Conservation (phyloP, 2,329 filamentous ascomycete genomes). For the Penicillium thymicola region DNA sequence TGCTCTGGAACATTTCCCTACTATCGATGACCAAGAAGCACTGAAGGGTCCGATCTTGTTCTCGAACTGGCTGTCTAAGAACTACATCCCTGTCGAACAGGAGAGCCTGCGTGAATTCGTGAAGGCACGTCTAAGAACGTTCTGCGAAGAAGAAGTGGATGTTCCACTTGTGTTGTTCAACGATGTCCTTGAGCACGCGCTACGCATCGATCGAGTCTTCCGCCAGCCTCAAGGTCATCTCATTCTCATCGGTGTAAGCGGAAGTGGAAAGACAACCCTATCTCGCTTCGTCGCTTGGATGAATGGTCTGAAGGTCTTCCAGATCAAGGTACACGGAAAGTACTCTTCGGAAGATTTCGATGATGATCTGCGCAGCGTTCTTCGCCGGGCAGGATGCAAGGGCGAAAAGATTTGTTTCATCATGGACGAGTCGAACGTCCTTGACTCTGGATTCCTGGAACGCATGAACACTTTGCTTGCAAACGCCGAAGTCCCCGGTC, state of each 20-base stretch:
- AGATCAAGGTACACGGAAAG: slow-evolving; percentile 99
- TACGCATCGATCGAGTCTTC: slow-evolving; percentile 98
- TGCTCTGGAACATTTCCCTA: slow-evolving; percentile 88
- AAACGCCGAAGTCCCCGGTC: slow-evolving; percentile 97
- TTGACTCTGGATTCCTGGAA: slow-evolving; percentile 97
- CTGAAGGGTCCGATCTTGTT: slow-evolving; percentile 92
- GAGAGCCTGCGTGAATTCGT: slow-evolving; percentile 96
- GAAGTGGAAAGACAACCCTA: slow-evolving; percentile 95
- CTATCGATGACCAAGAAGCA: slow-evolving; percentile 85
- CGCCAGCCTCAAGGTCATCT: slow-evolving; percentile 96
- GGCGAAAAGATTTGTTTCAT: slow-evolving; percentile 99
- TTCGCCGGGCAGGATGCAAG: slow-evolving; percentile 92
- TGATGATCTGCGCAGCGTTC: slow-evolving; percentile 89
- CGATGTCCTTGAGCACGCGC: slow-evolving; percentile 94
- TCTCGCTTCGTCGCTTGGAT: slow-evolving; percentile 99
- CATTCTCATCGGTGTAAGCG: slow-evolving; percentile 97
- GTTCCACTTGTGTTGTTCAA: slow-evolving; percentile 99
- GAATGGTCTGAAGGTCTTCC: slow-evolving; percentile 98
- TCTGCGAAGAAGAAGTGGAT: slow-evolving; percentile 99
- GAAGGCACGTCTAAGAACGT: slow-evolving; percentile 93
- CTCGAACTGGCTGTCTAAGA: slow-evolving; percentile 99
- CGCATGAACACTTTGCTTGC: slow-evolving; percentile 98
- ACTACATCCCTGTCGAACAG: slow-evolving; percentile 94
- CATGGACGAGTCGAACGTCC: slow-evolving; percentile 98
- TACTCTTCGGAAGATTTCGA: slow-evolving; percentile 99